Percentiles rank a stretch among this genome's conserved stretches.
Conservation (phyloP, 106 monocot genomes). For the Dendrobium catenatum region DNA sequence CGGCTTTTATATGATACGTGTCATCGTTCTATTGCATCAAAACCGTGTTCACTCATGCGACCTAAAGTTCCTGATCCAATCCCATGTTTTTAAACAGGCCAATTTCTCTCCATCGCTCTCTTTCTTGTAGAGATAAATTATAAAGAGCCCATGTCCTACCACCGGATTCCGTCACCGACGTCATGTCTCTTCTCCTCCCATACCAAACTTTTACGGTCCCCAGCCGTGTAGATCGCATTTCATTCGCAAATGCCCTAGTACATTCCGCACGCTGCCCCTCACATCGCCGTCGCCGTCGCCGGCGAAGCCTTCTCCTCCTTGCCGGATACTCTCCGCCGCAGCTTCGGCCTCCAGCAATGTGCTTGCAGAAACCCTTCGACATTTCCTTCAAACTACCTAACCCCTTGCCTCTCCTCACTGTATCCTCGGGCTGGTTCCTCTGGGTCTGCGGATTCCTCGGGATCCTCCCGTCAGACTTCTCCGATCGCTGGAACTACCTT, state of each 20-base stretch:
- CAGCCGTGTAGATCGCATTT: neutral
- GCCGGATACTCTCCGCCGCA: neutral
- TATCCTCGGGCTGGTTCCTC: constrained; percentile 14
- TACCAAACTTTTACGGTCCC: neutral
- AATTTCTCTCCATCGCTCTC: neutral
- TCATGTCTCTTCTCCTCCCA: constrained; percentile 3
- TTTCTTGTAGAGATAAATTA: neutral
- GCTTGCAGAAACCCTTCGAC: neutral
- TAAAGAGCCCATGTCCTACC: neutral
- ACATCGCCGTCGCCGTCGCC: neutral
- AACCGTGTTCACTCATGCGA: neutral
- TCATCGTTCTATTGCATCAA: neutral
- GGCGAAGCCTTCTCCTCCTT: neutral
- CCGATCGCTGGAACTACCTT: constrained; percentile 27
- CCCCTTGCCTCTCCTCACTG: neutral
- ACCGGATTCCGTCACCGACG: constrained; percentile 3
- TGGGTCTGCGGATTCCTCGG: constrained; percentile 15
- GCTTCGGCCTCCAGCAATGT: neutral
- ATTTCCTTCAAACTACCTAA: neutral
- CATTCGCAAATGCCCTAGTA: neutral
- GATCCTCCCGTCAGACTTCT: constrained; percentile 24
- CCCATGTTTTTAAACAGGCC: neutral
- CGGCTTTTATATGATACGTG: neutral
- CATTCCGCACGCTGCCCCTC: neutral
- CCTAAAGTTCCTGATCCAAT: neutral